A percentile compares a stretch with the other conserved stretches of the same genome.
These are phyloP conservation scores for Chlorella sp. DNA, from an alignment of 139 green algal genomes.

Conservation along the genomic window DNA sequence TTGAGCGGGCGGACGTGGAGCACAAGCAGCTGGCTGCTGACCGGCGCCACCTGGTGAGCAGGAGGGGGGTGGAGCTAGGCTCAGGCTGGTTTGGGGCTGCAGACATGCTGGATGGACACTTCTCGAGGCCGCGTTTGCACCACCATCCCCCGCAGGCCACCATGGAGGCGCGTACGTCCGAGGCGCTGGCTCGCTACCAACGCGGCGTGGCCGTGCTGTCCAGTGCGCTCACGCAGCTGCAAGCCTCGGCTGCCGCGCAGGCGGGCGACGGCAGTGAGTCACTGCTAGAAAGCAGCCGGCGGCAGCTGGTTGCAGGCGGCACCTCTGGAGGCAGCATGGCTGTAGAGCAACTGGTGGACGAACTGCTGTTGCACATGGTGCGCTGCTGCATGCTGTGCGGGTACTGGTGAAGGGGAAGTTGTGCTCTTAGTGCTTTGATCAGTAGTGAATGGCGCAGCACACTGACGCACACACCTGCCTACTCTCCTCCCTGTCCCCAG, in stretches of 20 bases:
- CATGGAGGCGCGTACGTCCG: background rate
- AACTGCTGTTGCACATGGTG: conserved; percentile 12
- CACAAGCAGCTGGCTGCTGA: background rate
- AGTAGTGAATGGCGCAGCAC: background rate
- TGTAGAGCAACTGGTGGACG: conserved; percentile 18
- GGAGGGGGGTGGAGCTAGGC: background rate
- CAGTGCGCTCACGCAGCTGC: conserved; percentile 23
- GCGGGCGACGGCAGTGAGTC: background rate
- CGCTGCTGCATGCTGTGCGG: background rate
- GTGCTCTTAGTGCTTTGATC: background rate
- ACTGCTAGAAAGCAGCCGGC: background rate
- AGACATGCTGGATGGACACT: background rate
- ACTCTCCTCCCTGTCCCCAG: background rate
- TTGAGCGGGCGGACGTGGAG: background rate
- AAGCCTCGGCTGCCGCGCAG: background rate
- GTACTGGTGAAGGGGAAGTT: background rate
- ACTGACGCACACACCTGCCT: background rate
- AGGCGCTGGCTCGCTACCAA: conserved; percentile 22
- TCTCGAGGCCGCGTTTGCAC: background rate
- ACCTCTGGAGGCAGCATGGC: conserved; percentile 16
- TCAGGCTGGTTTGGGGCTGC: background rate
- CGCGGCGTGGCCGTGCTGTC: conserved; percentile 18
- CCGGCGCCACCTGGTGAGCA: background rate
- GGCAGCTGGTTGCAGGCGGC: too few species aligned
- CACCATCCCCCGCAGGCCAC: background rate